phyloP scores from a whole-genome alignment of 805 yeast genomes.

The Lipomyces starkeyi region DNA sequence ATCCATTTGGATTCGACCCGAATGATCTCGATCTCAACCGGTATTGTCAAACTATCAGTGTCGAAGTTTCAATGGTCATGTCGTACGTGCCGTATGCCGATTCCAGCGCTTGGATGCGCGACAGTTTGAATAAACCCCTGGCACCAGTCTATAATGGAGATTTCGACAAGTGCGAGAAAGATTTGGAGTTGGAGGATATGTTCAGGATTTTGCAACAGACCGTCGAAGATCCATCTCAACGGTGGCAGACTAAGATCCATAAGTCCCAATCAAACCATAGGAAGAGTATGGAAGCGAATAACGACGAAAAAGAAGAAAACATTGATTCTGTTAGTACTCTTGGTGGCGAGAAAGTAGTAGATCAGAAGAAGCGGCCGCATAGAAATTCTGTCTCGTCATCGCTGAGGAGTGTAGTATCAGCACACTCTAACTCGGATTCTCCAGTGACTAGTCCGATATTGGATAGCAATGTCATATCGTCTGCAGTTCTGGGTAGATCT shows the following conservation, averaged over 20 bases:
- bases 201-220: constrained; percentile 30
- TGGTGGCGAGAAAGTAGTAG: background rate
- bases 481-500: background rate
- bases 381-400: constrained; percentile 4
- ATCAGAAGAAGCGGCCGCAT: background rate
- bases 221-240: constrained; percentile 33
- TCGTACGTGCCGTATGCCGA: constrained; percentile 27
- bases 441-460: constrained; percentile 9
- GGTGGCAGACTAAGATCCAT: constrained; percentile 10
- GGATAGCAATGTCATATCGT: constrained; percentile 1
- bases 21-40: constrained; percentile 36
- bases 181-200: constrained; percentile 26
- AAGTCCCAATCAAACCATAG: background rate
- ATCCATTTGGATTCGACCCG: constrained; percentile 38
- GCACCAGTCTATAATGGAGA: constrained; percentile 33
- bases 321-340: background rate
- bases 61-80: constrained; percentile 36
- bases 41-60: constrained; percentile 35
- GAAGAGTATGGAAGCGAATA: background rate
- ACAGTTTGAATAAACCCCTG: constrained; percentile 26
- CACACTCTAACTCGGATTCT: background rate
- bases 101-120: constrained; percentile 33
- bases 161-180: constrained; percentile 19
- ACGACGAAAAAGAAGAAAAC: background rate
- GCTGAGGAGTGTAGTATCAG: background rate